phyloP scores from a whole-genome alignment of 805 yeast genomes.

The Maudiozyma barnettii region DNA sequence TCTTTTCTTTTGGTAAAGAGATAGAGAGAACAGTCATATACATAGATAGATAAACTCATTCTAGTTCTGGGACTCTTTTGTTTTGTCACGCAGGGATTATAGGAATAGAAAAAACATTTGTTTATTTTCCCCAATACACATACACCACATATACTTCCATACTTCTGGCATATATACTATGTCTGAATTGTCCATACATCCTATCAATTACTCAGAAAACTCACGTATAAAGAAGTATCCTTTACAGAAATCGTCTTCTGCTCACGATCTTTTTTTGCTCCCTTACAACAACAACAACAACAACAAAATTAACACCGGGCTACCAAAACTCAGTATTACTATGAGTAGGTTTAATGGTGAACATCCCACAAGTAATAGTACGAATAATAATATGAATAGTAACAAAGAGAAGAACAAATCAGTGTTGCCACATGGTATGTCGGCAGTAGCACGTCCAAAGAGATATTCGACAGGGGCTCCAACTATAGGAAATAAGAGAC shows the following conservation, averaged over 20 bases:
- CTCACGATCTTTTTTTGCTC: not conserved
- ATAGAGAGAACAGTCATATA: too few species aligned
- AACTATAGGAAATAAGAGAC: slow-evolving; percentile 12
- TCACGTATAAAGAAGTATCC: not conserved
- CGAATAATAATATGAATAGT: not conserved
- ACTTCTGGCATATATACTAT: not conserved
- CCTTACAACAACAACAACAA: not conserved
- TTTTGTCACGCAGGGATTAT: too few species aligned
- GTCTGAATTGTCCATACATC: slow-evolving; percentile 4
- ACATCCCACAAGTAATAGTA: not conserved
- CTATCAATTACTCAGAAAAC: not conserved
- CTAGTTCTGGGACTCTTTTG: too few species aligned
- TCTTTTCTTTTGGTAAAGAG: too few species aligned
- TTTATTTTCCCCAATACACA: not conserved
- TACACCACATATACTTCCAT: too few species aligned
- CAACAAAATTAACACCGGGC: not conserved
- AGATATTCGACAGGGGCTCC: not conserved
- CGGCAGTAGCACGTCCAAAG: not conserved
- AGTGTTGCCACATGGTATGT: not conserved
- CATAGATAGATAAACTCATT: too few species aligned
- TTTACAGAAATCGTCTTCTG: not conserved
- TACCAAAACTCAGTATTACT: not conserved
- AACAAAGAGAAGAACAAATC: not conserved
- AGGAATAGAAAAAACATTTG: too few species aligned
- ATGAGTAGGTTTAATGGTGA: slow-evolving; percentile 1